phyloP scores from a whole-genome alignment of 2,329 filamentous ascomycete species.

The Trichophyton rubrum region DNA sequence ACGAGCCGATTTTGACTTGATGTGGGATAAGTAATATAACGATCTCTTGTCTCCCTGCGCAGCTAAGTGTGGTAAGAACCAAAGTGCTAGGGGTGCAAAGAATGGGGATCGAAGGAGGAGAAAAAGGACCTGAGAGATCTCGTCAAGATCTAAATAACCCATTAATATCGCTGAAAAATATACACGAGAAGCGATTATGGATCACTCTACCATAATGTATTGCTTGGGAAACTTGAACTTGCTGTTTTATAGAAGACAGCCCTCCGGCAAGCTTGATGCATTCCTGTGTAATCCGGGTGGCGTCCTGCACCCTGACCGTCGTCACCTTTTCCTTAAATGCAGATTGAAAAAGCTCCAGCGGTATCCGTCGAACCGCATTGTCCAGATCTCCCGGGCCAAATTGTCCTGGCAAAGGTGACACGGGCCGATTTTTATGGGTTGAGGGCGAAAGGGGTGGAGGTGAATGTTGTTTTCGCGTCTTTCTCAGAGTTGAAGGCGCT shows the following conservation, averaged over 20 bases:
- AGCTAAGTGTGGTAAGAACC: neutral
- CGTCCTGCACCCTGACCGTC: neutral
- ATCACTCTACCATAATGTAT: neutral
- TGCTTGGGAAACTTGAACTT: neutral
- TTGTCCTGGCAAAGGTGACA: neutral
- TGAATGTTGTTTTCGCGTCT: neutral
- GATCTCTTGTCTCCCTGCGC: neutral
- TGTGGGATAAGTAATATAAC: neutral
- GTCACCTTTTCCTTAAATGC: neutral
- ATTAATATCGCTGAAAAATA: neutral
- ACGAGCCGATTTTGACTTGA: neutral
- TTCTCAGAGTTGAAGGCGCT: neutral
- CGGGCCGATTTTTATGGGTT: neutral
- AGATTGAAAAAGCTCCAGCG: neutral
- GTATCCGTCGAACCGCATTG: neutral
- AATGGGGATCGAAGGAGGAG: neutral
- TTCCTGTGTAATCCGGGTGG: neutral
- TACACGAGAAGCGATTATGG: neutral
- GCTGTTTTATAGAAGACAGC: neutral
- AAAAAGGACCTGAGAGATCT: neutral
- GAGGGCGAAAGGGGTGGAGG: too few species aligned
- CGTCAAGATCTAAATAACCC: neutral
- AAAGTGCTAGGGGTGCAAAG: neutral
- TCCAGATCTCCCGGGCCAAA: neutral
- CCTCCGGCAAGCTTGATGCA: neutral